Evolutionary conservation across 805 yeast species (phyloP).

Genomic region (Pichia membranifaciens): DNA sequence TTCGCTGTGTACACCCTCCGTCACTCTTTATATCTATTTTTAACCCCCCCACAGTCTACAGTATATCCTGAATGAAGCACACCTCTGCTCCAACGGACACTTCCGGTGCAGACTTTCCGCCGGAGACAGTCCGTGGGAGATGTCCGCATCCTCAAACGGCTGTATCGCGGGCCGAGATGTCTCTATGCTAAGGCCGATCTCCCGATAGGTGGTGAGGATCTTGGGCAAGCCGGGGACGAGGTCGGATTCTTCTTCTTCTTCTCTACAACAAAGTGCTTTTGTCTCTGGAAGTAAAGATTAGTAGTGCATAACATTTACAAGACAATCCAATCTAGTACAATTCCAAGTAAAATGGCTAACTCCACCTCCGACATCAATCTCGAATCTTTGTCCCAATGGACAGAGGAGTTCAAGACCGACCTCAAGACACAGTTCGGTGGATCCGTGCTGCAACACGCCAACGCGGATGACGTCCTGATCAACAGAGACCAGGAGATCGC

Average conservation of each 20-base stretch:
- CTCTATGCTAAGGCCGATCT: no score
- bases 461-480: slow-evolving; percentile 36
- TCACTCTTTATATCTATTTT: background rate
- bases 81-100: no score
- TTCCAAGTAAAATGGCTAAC: background rate
- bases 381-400: slow-evolving; percentile 24
- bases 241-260: background rate
- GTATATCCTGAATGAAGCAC: no score
- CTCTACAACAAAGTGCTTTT: background rate
- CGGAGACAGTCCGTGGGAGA: no score
- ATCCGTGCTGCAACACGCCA: slow-evolving; percentile 29
- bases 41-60: background rate
- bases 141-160: background rate
- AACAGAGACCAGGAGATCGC: slow-evolving; percentile 29
- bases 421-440: slow-evolving; percentile 28
- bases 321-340: background rate
- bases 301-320: no score
- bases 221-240: no score
- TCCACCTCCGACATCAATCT: slow-evolving; percentile 1
- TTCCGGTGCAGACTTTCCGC: no score
- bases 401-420: slow-evolving; percentile 24
- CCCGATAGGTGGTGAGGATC: no score
- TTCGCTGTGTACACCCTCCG: no score
- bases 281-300: no score
- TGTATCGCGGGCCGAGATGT: no score